Evolutionary conservation across 805 yeast genomes (phyloP).

Genomic region (Sugiyamaella smithiae): DNA sequence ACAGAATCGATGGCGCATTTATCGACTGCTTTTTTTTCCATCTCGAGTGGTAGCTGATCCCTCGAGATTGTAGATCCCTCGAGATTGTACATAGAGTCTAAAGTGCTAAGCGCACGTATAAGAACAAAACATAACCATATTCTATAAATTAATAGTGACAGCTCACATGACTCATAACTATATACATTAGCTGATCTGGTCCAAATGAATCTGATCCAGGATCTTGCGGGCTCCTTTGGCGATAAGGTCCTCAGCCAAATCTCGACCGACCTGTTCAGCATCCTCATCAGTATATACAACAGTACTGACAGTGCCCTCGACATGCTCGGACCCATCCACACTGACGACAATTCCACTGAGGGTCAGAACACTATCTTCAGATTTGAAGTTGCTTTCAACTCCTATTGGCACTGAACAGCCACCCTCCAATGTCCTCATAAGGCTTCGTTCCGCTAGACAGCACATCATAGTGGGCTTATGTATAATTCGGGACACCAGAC

Average conservation of each 20-base stretch:
- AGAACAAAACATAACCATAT: too few species aligned
- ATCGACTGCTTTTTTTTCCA: too few species aligned
- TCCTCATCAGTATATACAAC: slow-evolving; percentile 50
- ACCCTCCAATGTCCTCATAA: slow-evolving; percentile 88
- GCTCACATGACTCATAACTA: not conserved
- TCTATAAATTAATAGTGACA: too few species aligned
- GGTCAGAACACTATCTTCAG: slow-evolving; percentile 44
- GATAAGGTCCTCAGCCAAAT: slow-evolving; percentile 64
- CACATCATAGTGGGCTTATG: slow-evolving; percentile 65
- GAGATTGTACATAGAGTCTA: too few species aligned
- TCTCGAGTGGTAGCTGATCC: too few species aligned
- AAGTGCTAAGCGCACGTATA: too few species aligned
- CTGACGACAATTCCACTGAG: slow-evolving; percentile 75
- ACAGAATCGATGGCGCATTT: too few species aligned
- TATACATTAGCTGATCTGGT: slow-evolving; percentile 16
- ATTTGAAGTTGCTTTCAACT: slow-evolving; percentile 58
- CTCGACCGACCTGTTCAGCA: slow-evolving; percentile 66
- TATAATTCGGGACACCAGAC: slow-evolving; percentile 59
- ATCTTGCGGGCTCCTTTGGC: slow-evolving; percentile 79
- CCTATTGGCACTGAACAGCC: slow-evolving; percentile 99
- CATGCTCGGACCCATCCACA: slow-evolving; percentile 73
- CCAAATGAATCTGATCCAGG: slow-evolving; percentile 66
- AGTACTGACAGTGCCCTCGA: slow-evolving; percentile 51
- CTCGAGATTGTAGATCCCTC: too few species aligned
- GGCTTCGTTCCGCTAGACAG: slow-evolving; percentile 83